Evolutionary conservation across 1,139 yeast species (phyloP).

Genomic region (Magnusiomyces clavatus): DNA sequence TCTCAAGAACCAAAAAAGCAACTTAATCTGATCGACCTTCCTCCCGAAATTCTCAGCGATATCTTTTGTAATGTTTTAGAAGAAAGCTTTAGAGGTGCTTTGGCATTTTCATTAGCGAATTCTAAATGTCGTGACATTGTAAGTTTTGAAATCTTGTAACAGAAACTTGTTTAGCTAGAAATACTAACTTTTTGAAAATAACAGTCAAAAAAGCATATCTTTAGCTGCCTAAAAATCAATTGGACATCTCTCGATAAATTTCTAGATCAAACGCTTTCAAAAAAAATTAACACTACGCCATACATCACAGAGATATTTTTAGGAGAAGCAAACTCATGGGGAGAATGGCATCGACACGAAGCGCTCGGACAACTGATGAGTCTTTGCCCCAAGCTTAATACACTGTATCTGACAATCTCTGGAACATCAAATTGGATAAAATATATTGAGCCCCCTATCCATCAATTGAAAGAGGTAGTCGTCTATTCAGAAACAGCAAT

Average conservation of each 20-base stretch:
- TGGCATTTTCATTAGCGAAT: background rate
- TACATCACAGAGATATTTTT: constrained; percentile 15
- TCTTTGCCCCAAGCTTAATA: constrained; percentile 14
- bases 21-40: background rate
- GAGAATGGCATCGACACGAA: constrained; percentile 23
- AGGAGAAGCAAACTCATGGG: constrained; percentile 19
- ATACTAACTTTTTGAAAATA: no score
- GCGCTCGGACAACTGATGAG: constrained; percentile 15
- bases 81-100: background rate
- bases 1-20: no score
- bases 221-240: constrained; percentile 12
- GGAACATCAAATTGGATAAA: constrained; percentile 23
- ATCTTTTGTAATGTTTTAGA: constrained; percentile 2
- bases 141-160: constrained; percentile 12
- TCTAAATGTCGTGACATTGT: constrained; percentile 11
- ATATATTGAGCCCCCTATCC: constrained; percentile 12
- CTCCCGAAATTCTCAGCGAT: background rate
- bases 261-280: constrained; percentile 6
- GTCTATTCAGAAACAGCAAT: constrained; percentile 1
- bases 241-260: constrained; percentile 16
- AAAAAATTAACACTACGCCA: constrained; percentile 8
- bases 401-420: constrained; percentile 16
- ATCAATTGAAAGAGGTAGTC: constrained; percentile 4
- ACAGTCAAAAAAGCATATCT: constrained; percentile 5
- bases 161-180: no score